These are phyloP conservation scores for Thraustotheca clavata DNA, from an alignment of 352 stramenopile species.

Conservation along the genomic window DNA sequence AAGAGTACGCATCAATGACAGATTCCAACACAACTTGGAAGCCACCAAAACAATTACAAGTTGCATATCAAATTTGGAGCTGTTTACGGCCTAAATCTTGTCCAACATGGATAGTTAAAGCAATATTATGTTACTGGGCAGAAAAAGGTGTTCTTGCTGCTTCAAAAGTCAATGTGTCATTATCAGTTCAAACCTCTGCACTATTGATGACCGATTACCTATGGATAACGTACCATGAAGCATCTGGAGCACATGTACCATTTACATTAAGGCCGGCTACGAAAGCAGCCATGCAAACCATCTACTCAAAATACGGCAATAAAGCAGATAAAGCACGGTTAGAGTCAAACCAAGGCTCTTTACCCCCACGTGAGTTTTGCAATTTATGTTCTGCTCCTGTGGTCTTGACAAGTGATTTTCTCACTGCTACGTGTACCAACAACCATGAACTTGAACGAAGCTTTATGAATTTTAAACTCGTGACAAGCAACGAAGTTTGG, in stretches of 20 bases:
- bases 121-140: conserved; percentile 1
- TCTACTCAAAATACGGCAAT: conserved; percentile 53
- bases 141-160: not conserved
- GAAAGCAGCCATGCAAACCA: conserved; percentile 39
- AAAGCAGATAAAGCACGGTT: conserved; percentile 38
- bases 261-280: conserved; percentile 26
- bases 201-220: conserved; percentile 73
- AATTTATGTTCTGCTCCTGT: conserved; percentile 23
- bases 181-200: conserved; percentile 43
- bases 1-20: conserved; percentile 29
- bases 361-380: conserved; percentile 14
- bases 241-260: not conserved
- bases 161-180: not conserved
- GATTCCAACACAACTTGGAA: not conserved
- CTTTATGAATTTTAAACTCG: conserved; percentile 63
- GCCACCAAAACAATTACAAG: conserved; percentile 3
- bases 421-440: conserved; percentile 46
- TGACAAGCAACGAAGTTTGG: conserved; percentile 61
- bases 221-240: conserved; percentile 31
- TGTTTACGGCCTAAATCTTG: not conserved
- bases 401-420: conserved; percentile 5
- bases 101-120: not conserved
- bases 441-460: conserved; percentile 63
- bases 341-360: conserved; percentile 20
- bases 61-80: conserved; percentile 16